Evolutionary conservation across 2,329 filamentous ascomycete species (phyloP).

Genomic region (Endocalyx cinctus): DNA sequence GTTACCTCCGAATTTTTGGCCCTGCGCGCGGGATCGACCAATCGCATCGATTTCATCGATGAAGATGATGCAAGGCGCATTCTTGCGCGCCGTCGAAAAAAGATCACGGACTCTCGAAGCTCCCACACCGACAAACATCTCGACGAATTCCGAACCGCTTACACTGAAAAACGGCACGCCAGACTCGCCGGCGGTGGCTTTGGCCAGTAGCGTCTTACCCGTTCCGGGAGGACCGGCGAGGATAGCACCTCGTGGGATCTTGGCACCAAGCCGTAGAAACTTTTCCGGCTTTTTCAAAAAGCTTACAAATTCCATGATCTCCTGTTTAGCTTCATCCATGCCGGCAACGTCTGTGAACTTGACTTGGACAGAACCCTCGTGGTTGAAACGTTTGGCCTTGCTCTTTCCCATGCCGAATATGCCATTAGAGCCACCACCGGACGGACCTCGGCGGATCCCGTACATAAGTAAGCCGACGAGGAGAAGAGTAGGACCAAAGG

Average conservation of each 20-base stretch:
- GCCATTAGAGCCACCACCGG: conserved; percentile 64
- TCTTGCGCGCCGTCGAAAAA: conserved; percentile 91
- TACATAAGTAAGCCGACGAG: conserved; percentile 80
- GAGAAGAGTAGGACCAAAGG: conserved; percentile 81
- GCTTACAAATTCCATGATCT: conserved; percentile 99
- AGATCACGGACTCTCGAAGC: conserved; percentile 92
- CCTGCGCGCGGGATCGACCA: conserved; percentile 81
- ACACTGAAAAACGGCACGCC: conserved; percentile 97
- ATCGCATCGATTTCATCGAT: conserved; percentile 99
- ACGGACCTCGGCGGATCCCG: conserved; percentile 66
- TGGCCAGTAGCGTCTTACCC: conserved; percentile 94
- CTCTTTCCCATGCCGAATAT: conserved; percentile 97
- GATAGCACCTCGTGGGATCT: conserved; percentile 95
- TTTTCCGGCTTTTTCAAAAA: conserved; percentile 91
- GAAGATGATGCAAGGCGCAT: conserved; percentile 97
- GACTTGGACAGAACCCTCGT: conserved; percentile 92
- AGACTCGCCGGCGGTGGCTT: conserved; percentile 95
- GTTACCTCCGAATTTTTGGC: conserved; percentile 77
- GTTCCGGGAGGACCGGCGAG: conserved; percentile 96
- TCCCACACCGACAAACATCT: conserved; percentile 99
- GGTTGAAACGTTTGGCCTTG: conserved; percentile 94
- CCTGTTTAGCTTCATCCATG: conserved; percentile 95
- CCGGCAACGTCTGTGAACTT: conserved; percentile 96
- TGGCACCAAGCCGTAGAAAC: conserved; percentile 91
- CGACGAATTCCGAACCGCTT: conserved; percentile 96